Evolutionary conservation across 2,329 filamentous ascomycete genomes (phyloP), one percentile per base, ranked within the genome.

Genomic region (Aphanoascus verrucosus): DNA sequence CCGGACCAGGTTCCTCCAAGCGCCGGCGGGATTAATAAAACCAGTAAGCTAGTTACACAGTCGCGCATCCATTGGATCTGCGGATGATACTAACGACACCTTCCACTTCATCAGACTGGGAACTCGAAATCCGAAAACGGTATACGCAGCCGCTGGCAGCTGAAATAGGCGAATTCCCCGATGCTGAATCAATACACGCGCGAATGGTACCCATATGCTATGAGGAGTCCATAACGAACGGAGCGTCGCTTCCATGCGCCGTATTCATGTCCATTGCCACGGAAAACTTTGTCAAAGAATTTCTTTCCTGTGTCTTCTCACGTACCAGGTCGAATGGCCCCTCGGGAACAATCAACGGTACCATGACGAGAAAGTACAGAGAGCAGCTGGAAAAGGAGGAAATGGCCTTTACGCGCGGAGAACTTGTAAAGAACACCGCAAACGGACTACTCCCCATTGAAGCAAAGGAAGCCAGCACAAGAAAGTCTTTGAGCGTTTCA

Each of bases 401-500:
- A 65, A 78, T 84, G 42, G 79, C 81, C 0, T 82, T 80, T 23
- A 77, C 82, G 40, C 77, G 81, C n/a, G 88, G 89, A 3, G 86
- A 90, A 61, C 67, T 94, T 1, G 74, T 79, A 15, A 78, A 87
- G 59, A 86, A 89, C 55, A 84, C 85, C 56, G 68, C 71, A 17
- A 84, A 80, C 46, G 89, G 89, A 1, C 70, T 94, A 28, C 71
- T 96, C 5, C 91, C 90, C 0, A 73, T 89, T 35, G 89, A 96
- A 68, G 81, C 86, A 2, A 88, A 86, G 64, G 84, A 85, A 51
- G 83, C 85, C 14, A 80, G 80, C 53, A 81, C 85, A 61, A 77
- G 88, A 38, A 79, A 82, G 5, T 81, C 86, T 0, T 70, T 96
- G 1, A 83, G 83, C 12, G 84, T 91, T 71, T 81, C 83, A 15